phyloP scores from a whole-genome alignment of 2,329 filamentous ascomycete species.

The Penicillium sumatraense region DNA sequence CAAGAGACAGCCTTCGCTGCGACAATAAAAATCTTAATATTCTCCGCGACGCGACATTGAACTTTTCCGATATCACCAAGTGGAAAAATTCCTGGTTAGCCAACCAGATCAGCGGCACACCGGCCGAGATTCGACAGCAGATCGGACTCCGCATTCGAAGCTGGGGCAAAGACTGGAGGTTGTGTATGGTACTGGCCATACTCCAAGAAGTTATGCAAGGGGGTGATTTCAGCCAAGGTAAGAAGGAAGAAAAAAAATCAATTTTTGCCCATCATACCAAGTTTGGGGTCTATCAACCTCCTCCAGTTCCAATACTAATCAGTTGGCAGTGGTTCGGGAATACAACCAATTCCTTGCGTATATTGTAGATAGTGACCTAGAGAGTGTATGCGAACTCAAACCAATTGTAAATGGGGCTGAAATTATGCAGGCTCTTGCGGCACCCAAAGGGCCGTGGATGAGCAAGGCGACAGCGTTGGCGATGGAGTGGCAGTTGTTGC shows the following conservation, averaged over 20 bases:
- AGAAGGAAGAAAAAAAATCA: conserved; percentile 18
- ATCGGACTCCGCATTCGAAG: conserved; percentile 40
- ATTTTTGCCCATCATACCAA: background rate
- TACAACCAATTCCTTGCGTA: conserved; percentile 61
- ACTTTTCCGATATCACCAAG: conserved; percentile 65
- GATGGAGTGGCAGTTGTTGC: conserved; percentile 84
- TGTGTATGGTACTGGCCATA: conserved; percentile 44
- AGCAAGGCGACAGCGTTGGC: conserved; percentile 76
- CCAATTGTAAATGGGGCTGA: conserved; percentile 75
- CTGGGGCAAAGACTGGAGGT: conserved; percentile 46
- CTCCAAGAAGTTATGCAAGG: conserved; percentile 45
- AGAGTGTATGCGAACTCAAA: conserved; percentile 60
- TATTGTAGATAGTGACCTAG: conserved; percentile 55
- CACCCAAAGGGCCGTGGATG: conserved; percentile 80
- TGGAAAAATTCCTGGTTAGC: conserved; percentile 55
- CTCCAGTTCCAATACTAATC: conserved; percentile 18
- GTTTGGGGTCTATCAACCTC: no score
- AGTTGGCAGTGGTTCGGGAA: conserved; percentile 48
- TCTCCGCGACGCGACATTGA: conserved; percentile 66
- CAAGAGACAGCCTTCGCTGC: conserved; percentile 77
- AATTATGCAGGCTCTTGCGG: conserved; percentile 68
- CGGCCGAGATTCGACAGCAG: conserved; percentile 41
- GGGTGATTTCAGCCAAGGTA: conserved; percentile 36
- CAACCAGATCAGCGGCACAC: conserved; percentile 30
- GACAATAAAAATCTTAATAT: conserved; percentile 76